phyloP scores from a whole-genome alignment of 495 filamentous ascomycete genomes.

The Cladorrhinum samala region DNA sequence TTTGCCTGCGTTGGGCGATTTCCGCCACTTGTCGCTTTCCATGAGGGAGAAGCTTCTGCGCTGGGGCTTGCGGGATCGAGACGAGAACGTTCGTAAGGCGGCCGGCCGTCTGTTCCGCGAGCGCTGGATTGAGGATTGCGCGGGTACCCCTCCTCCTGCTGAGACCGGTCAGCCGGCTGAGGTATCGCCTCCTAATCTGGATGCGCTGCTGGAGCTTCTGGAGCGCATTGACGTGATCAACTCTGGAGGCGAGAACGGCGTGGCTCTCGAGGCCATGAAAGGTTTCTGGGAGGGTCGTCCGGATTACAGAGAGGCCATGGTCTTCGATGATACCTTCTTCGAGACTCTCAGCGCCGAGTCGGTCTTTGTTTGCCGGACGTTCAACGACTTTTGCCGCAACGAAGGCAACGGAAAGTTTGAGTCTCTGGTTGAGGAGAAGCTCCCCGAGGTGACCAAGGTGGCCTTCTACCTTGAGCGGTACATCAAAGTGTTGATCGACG shows the following conservation, averaged over 20 bases:
- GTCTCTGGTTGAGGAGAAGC: slow-evolving; percentile 74
- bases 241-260: slow-evolving; percentile 81
- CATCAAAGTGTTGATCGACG: slow-evolving; percentile 66
- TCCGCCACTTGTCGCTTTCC: slow-evolving; percentile 87
- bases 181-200: slow-evolving; percentile 56
- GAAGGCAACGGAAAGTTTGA: slow-evolving; percentile 66
- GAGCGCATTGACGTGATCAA: slow-evolving; percentile 92
- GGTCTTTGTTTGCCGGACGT: slow-evolving; percentile 79
- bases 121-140: slow-evolving; percentile 93
- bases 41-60: slow-evolving; percentile 94
- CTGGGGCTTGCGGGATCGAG: slow-evolving; percentile 91
- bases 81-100: slow-evolving; percentile 90
- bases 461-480: slow-evolving; percentile 77
- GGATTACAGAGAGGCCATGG: slow-evolving; percentile 77
- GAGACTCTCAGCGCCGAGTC: slow-evolving; percentile 78
- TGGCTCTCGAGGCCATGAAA: slow-evolving; percentile 86
- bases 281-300: slow-evolving; percentile 93
- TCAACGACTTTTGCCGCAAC: slow-evolving; percentile 82
- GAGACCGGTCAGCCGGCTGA: slow-evolving; percentile 42
- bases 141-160: slow-evolving; percentile 50
- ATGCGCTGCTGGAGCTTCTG: slow-evolving; percentile 78
- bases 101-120: slow-evolving; percentile 85
- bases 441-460: slow-evolving; percentile 88
- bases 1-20: slow-evolving; percentile 86
- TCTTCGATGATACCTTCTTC: slow-evolving; percentile 84